Evolutionary conservation across 225 moss, liverwort and hornwort genomes (phyloP), one percentile per base, ranked within the genome.

Genomic region (Climacium dendroides): DNA sequence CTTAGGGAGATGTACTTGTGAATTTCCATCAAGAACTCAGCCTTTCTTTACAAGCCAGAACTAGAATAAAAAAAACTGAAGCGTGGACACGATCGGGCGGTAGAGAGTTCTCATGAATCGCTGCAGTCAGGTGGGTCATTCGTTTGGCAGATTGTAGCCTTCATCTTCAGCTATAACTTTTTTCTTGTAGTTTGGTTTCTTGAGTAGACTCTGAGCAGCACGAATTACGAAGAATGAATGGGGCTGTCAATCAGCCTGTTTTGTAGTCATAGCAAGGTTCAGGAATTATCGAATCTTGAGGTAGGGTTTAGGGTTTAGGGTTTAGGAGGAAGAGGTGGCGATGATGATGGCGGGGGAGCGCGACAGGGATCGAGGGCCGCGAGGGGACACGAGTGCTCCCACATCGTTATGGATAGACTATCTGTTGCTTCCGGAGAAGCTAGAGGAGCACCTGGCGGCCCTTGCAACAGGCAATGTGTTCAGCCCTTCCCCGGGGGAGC

Each of bases 391-490:
- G 81, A 92, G 92, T 79, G 96, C 95, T 78, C 91, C 89, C 66
- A 88, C 91, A 41, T 99, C 98, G 63, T 89, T 99, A 77, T 99
- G 97, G 98, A 99, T 99, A 82, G 98, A 99, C 78, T 99, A 94
- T 88, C 74, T 99, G 81, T 90, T 99, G 81, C 96, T 99, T 41
- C 97, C 98, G 19, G 88, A 94, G 90, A 99, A 92, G 90, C 91
- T 99, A 70, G 98, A 99, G 90, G 97, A 99, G 85, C 95, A 99
- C 79, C 91, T 99, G 54, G 92, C 89, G 47, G 89, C 92, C 17
- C 77, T 93, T 64, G 89, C 89, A 61, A 91, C 88, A n/a, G 98
- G 95, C 64, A 85, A 81, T 87, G 80, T 84, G 65, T 89, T 86
- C 60, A 88, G 92, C 52, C 98, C 98, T 29, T 90, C 92, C 61